A percentile compares a stretch with the other conserved stretches of the same genome.
Evolutionary conservation across 2,329 filamentous ascomycete species (phyloP).

Genomic region (Calonectria fujianensis): DNA sequence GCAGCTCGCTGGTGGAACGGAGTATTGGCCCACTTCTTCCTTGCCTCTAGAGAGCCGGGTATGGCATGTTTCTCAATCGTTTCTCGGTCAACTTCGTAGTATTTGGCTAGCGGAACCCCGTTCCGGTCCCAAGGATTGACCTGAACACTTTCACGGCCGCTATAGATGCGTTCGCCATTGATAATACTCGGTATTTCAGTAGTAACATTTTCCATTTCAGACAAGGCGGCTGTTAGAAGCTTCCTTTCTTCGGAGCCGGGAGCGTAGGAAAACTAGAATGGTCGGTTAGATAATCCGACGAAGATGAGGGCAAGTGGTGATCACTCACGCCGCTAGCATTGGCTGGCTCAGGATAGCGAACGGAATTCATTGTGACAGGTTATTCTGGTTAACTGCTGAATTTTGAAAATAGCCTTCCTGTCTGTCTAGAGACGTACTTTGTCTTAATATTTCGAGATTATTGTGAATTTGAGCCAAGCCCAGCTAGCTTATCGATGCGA

Average conservation of each 20-base stretch:
- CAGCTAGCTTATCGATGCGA: background rate
- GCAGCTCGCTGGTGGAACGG: background rate
- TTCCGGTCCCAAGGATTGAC: constrained; percentile 12
- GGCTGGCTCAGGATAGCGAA: constrained; percentile 8
- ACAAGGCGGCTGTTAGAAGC: background rate
- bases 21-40: constrained; percentile 2
- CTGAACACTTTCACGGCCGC: background rate
- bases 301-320: background rate
- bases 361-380: background rate
- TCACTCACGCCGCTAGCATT: constrained; percentile 9
- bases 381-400: background rate
- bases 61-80: background rate
- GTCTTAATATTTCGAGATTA: background rate
- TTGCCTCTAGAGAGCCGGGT: background rate
- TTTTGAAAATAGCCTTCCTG: background rate
- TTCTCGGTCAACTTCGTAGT: constrained; percentile 7
- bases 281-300: background rate
- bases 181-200: constrained; percentile 8
- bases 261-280: background rate
- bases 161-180: constrained; percentile 14
- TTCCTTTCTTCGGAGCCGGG: constrained; percentile 4
- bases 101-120: background rate
- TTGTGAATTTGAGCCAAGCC: background rate
- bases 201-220: background rate
- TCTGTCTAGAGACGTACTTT: background rate